Evolutionary conservation across 176 grass and related monocot species (phyloP).

Genomic region (Typha latifolia): DNA sequence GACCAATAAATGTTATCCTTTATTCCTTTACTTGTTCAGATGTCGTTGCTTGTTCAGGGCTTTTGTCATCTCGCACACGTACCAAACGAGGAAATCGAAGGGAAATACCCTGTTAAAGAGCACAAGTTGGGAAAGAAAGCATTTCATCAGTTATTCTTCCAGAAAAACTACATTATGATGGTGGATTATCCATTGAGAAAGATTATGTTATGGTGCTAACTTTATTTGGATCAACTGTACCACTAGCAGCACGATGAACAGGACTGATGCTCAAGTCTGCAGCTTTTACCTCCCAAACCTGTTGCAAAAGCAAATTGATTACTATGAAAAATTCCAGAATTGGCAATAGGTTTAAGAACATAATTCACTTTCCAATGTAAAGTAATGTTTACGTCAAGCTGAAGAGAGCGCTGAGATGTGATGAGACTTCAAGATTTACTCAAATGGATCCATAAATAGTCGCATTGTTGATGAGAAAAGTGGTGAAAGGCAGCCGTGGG

Average conservation of each 20-base stretch:
- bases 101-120: slow-evolving; percentile 63
- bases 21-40: slow-evolving; percentile 61
- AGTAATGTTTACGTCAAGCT: not conserved
- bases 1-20: not conserved
- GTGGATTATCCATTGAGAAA: not conserved
- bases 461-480: too few species aligned
- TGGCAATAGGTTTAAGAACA: slow-evolving; percentile 5
- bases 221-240: slow-evolving; percentile 87
- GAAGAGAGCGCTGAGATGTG: too few species aligned
- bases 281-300: slow-evolving; percentile 99
- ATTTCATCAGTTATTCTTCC: too few species aligned
- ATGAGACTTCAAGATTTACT: too few species aligned
- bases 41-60: slow-evolving; percentile 72
- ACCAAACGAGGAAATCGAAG: slow-evolving; percentile 88
- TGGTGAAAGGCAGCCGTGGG: too few species aligned
- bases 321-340: not conserved
- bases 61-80: slow-evolving; percentile 83
- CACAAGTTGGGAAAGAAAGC: not conserved
- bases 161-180: too few species aligned
- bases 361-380: not conserved
- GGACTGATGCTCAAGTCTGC: slow-evolving; percentile 99
- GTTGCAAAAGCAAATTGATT: slow-evolving; percentile 7
- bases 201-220: slow-evolving; percentile 25
- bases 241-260: slow-evolving; percentile 92
- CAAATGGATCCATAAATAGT: too few species aligned